These are phyloP conservation scores for Pistacia vera DNA, from an alignment of 345 rosid genomes.

Conservation along the genomic window DNA sequence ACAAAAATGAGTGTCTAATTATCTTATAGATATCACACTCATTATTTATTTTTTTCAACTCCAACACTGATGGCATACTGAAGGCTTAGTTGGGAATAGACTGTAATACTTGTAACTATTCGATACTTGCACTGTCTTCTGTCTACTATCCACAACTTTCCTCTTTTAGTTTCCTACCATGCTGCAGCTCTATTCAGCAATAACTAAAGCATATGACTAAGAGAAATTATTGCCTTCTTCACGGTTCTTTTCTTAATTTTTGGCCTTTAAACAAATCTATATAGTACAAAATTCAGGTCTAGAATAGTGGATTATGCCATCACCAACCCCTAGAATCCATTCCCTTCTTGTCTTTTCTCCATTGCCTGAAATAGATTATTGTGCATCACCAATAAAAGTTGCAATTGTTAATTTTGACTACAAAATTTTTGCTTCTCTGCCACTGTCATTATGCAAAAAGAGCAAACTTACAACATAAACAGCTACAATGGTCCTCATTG, in stretches of 20 bases:
- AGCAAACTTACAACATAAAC: neutral
- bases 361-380: neutral
- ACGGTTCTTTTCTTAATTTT: neutral
- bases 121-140: neutral
- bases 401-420: neutral
- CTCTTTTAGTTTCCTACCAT: neutral
- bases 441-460: neutral
- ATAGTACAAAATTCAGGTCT: neutral
- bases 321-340: neutral
- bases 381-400: neutral
- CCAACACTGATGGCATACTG: neutral
- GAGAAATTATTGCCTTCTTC: neutral
- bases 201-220: neutral
- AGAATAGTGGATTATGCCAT: neutral
- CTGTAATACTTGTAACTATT: neutral
- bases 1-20: too few species aligned
- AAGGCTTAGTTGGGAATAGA: neutral
- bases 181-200: neutral
- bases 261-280: neutral
- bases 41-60: neutral
- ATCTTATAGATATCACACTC: neutral
- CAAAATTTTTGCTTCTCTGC: neutral
- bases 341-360: neutral
- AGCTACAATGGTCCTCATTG: neutral
- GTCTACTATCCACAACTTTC: neutral